These are phyloP conservation scores for Trichoderma breve DNA, from an alignment of 2,329 filamentous ascomycete genomes.

Conservation along the genomic window DNA sequence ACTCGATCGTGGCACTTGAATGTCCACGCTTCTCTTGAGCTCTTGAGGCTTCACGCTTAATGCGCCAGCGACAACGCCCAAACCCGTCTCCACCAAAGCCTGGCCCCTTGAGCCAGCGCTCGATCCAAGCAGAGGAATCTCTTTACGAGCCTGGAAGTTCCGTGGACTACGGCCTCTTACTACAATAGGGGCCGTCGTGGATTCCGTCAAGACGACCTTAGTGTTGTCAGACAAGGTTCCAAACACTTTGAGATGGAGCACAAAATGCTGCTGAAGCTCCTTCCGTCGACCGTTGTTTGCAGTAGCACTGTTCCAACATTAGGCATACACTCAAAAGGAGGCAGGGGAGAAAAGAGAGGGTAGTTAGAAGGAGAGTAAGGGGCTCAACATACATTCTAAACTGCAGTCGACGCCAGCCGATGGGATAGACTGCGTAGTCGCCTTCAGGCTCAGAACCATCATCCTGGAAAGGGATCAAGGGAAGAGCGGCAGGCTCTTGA, in stretches of 20 bases:
- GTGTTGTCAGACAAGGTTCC: constrained; percentile 80
- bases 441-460: constrained; percentile 61
- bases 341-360: neutral
- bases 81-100: constrained; percentile 61
- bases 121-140: constrained; percentile 78
- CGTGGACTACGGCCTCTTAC: constrained; percentile 89
- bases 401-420: constrained; percentile 90
- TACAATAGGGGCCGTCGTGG: constrained; percentile 85
- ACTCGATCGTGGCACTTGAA: constrained; percentile 55
- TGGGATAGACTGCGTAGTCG: constrained; percentile 85
- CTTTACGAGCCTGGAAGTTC: constrained; percentile 92
- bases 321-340: neutral
- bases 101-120: constrained; percentile 78
- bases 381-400: constrained; percentile 69
- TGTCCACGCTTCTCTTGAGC: constrained; percentile 50
- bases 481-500: constrained; percentile 82
- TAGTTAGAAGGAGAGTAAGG: neutral
- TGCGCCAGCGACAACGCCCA: constrained; percentile 59
- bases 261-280: constrained; percentile 94
- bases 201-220: constrained; percentile 78
- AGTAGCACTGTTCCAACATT: constrained; percentile 61
- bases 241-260: constrained; percentile 81
- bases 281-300: constrained; percentile 94
- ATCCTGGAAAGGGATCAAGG: constrained; percentile 66
- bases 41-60: constrained; percentile 55